Evolutionary conservation across 495 filamentous ascomycete genomes (phyloP), one percentile per base, ranked within the genome.

Genomic region (Aspergillus incahuasiensis): DNA sequence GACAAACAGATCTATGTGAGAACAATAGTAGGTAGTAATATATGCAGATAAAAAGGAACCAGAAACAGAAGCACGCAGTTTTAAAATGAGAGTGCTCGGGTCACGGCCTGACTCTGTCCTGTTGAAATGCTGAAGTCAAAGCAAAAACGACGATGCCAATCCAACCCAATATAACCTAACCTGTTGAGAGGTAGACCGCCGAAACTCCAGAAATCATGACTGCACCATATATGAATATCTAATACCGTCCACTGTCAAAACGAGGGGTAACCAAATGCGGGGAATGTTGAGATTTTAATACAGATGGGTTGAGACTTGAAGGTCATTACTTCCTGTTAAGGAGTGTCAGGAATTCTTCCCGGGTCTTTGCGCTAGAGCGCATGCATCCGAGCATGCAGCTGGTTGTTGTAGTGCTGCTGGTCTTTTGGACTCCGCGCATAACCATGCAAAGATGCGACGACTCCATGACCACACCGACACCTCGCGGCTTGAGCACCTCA

Each of bases 381-480:
- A 97, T 95, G 67, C 90, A 88, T 20, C 94, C 95, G 22, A 97
- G 79, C 79, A 97, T 95, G 64, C 92, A 97, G 71, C 91, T 97
- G 30, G 94, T 97, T 24, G 90, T 92, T 11, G 95, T 97, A 13
- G 78, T 88, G 43, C 88, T 86, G 41, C 82, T 82, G 6, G 89
- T 89, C 77, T 99, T 97, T 68, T 96, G 82, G 22, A 97, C 91
- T 1, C 92, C 92, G 20, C 92, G 81, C 89, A 94, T 94, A 9
- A 96, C 92, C 92, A 97, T 97, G 78, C 94, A 97, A n/a, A 97
- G 78, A 74, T 98, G 94, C 61, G 86, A 89, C 28, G 90, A 92
- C 65, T 98, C 95, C 88, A 97, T 96, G 46, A 98, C 92, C 8
- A 98, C 92, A 20, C 88, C 92, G 4, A 98, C 92, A 39, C 95